Base-by-base conservation (phyloP, 2,329 filamentous ascomycete genomes). In the Xylariaceae sp. region DNA sequence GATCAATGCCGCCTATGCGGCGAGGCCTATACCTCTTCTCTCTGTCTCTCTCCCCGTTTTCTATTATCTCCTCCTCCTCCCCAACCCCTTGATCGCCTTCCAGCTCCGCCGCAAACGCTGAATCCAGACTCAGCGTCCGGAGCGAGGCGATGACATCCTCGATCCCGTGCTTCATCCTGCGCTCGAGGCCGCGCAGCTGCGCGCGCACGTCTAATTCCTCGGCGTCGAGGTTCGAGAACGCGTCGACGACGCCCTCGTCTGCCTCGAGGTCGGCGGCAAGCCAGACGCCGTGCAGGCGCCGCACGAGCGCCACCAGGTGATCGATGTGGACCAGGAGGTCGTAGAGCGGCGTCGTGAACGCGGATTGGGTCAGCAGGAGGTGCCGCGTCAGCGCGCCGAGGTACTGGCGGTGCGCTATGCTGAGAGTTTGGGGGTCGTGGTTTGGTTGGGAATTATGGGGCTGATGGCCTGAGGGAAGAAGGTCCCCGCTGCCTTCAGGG, bases 401-500 rank as follows among this genome's bases (percentile, higher is more conserved):
- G 68, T 95, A 96, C 15, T 81, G 76, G 13, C 86, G 81, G 72
- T 97, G 93, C 3, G 91, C 92, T 3, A 84, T 82, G 4, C 91
- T 86, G 18, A 97, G 81, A 3, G 88, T 87, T 72, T 97, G 91
- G 0, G 93, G 92, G 68, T 97, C 93, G 63, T 91, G 88, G 24
- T 81, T 54, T 15, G 51, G 55, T 60, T 63, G 50, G 39, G 59
- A 21, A 49, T 36, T 44, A 43, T 46, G 23, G 26, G n/a, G n/a
- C n/a, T n/a, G n/a, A n/a, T n/a, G n/a, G n/a, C n/a, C n/a, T n/a
- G n/a, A n/a, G n/a, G n/a, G n/a, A n/a, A n/a, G n/a, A n/a, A n/a
- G n/a, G n/a, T n/a, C n/a, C n/a, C n/a, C n/a, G n/a, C n/a, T n/a
- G n/a, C n/a, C n/a, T n/a, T n/a, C n/a, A n/a, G n/a, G n/a, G n/a